Percentiles rank a stretch among this genome's conserved stretches.
Conservation (phyloP, 2,329 filamentous ascomycete genomes). For the Fusarium tricinctum region DNA sequence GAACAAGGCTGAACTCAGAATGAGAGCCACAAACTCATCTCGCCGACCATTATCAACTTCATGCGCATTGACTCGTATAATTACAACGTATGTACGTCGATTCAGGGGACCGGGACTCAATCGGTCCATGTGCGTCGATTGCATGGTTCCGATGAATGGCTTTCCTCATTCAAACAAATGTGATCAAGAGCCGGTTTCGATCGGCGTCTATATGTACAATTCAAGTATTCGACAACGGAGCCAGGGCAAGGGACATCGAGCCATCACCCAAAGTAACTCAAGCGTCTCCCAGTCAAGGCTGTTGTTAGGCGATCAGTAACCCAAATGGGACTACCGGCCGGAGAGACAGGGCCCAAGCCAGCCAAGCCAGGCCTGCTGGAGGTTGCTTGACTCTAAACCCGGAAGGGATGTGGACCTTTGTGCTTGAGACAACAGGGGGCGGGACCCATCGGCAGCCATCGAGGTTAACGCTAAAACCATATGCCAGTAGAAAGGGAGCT, state of each 20-base stretch:
- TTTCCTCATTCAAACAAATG: slow-evolving; percentile 41
- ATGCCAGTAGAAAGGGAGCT: slow-evolving; percentile 36
- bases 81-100: slow-evolving; percentile 13
- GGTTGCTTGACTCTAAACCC: slow-evolving; percentile 46
- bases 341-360: slow-evolving; percentile 44
- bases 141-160: slow-evolving; percentile 46
- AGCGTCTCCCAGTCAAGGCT: slow-evolving; percentile 45
- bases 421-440: slow-evolving; percentile 45
- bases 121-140: slow-evolving; percentile 41
- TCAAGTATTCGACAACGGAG: slow-evolving; percentile 38
- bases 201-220: slow-evolving; percentile 49
- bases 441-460: slow-evolving; percentile 50
- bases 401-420: slow-evolving; percentile 44
- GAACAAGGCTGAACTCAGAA: slow-evolving; percentile 35
- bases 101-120: slow-evolving; percentile 32
- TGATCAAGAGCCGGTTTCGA: slow-evolving; percentile 52
- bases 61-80: slow-evolving; percentile 45
- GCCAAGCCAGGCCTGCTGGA: slow-evolving; percentile 42
- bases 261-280: slow-evolving; percentile 46
- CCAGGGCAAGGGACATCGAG: slow-evolving; percentile 39
- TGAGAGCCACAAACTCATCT: slow-evolving; percentile 29
- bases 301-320: slow-evolving; percentile 47
- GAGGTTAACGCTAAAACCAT: slow-evolving; percentile 45
- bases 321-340: slow-evolving; percentile 49
- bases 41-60: slow-evolving; percentile 35